Evolutionary conservation across 352 stramenopile species (phyloP).

Genomic region (Pythium aphanidermatum): DNA sequence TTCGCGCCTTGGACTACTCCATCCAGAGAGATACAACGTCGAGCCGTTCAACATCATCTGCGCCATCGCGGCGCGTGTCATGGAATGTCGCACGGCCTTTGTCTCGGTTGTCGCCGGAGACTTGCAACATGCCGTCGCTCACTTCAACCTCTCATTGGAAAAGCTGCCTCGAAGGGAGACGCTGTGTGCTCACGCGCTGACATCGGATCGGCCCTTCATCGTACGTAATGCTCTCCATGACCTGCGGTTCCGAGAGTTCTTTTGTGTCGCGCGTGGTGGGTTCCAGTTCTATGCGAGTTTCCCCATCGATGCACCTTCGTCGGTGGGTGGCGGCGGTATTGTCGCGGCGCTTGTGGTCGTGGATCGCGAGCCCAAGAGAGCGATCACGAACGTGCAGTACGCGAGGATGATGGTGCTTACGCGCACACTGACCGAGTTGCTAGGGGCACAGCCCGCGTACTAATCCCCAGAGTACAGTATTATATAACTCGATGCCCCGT

Average conservation of each 20-base stretch:
- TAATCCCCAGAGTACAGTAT: too few species aligned
- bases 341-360: slow-evolving; percentile 29
- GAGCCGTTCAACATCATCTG: slow-evolving; percentile 23
- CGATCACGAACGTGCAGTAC: slow-evolving; percentile 28
- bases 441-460: slow-evolving; percentile 3
- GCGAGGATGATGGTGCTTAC: slow-evolving; percentile 24
- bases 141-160: slow-evolving; percentile 20
- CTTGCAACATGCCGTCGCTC: slow-evolving; percentile 23
- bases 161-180: slow-evolving; percentile 29
- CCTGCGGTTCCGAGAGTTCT: slow-evolving; percentile 32
- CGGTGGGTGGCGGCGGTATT: slow-evolving; percentile 20
- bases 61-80: slow-evolving; percentile 26
- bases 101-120: slow-evolving; percentile 27
- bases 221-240: slow-evolving; percentile 28
- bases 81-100: slow-evolving; percentile 26
- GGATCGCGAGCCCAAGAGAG: slow-evolving; percentile 26
- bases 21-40: slow-evolving; percentile 3
- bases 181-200: slow-evolving; percentile 30
- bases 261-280: slow-evolving; percentile 21
- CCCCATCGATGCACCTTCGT: slow-evolving; percentile 22
- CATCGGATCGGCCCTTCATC: slow-evolving; percentile 25
- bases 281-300: slow-evolving; percentile 36
- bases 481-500: too few species aligned
- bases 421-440: slow-evolving; percentile 20
- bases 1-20: slow-evolving; percentile 20